Percentiles rank a stretch among this genome's conserved stretches.
Conservation (phyloP, 208 protist genomes). For the Trypanosoma congolense region DNA sequence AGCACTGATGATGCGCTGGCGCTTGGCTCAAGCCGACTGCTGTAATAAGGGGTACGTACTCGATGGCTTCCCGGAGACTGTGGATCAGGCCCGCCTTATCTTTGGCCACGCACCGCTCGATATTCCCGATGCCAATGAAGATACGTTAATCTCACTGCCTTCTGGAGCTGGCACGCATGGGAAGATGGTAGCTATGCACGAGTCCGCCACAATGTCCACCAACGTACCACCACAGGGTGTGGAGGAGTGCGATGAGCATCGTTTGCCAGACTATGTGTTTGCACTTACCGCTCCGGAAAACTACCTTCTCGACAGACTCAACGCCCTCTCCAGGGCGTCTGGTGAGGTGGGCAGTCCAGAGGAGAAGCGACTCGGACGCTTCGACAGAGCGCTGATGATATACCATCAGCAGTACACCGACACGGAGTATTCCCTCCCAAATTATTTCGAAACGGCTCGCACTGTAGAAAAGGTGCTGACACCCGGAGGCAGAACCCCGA, state of each 20-base stretch:
- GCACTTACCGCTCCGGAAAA: constrained; percentile 69
- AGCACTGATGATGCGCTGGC: constrained; percentile 86
- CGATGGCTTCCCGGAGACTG: constrained; percentile 85
- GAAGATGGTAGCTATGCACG: constrained; percentile 9
- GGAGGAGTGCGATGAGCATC: constrained; percentile 46
- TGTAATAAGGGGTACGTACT: constrained; percentile 92
- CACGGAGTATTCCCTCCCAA: constrained; percentile 58
- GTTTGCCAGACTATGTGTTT: constrained; percentile 76
- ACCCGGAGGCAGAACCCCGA: constrained; percentile 29
- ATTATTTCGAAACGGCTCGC: constrained; percentile 74
- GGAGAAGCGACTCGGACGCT: constrained; percentile 43
- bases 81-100: constrained; percentile 78
- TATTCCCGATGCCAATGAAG: constrained; percentile 70
- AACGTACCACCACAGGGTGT: constrained; percentile 15
- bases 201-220: constrained; percentile 14
- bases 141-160: constrained; percentile 29
- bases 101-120: constrained; percentile 57
- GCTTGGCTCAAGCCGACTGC: constrained; percentile 73
- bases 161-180: neutral
- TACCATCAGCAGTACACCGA: constrained; percentile 61
- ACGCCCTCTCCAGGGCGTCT: constrained; percentile 20
- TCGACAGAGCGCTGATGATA: constrained; percentile 47
- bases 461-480: constrained; percentile 36
- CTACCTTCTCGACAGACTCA: constrained; percentile 71
- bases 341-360: constrained; percentile 1